Evolutionary conservation across 257 asterid genomes (phyloP), one percentile per base, ranked within the genome.

Genomic region (Cinchona pubescens): DNA sequence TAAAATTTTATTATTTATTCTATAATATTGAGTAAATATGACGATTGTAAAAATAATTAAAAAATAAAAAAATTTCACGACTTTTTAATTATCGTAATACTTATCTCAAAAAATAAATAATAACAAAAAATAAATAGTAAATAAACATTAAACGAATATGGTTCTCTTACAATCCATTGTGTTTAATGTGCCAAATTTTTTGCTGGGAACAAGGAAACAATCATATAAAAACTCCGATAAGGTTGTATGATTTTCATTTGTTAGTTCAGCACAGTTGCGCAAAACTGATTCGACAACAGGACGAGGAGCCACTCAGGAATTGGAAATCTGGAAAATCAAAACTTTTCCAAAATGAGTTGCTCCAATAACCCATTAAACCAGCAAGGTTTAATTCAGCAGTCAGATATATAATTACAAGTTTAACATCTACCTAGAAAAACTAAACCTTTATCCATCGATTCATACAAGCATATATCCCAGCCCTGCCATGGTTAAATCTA

Each of bases 291-390:
- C 55, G 74, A 48, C 48, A 56, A 74, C 13, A 79, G 84, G n/a
- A n/a, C n/a, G 78, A 80, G 81, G 78, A 73, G 84, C 85, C 78
- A 68, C 84, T 69, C 80, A 35, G 69, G 76, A 66, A 53, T 81
- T 75, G 90, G 96, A 89, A 87, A 89, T 83, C 83, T 67, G 42
- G 64, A 34, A 66, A 71, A 82, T 71, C 93, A 90, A 92, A 90
- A 89, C 51, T 82, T 86, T 85, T 87, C 95, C 93, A 86, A 79
- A 59, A 14, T 12, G 64, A 78, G 72, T n/a, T 37, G 79, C n/a
- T n/a, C n/a, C n/a, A n/a, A n/a, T 13, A 62, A 32, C 46, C 56
- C 27, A 66, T 58, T 19, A 40, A 53, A 72, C 69, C 72, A 38
- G 76, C 51, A 72, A 25, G 86, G 77, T 68, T 79, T 48, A 74